phyloP scores from a whole-genome alignment of 2,329 filamentous ascomycete species.

The Thielaviopsis populi region DNA sequence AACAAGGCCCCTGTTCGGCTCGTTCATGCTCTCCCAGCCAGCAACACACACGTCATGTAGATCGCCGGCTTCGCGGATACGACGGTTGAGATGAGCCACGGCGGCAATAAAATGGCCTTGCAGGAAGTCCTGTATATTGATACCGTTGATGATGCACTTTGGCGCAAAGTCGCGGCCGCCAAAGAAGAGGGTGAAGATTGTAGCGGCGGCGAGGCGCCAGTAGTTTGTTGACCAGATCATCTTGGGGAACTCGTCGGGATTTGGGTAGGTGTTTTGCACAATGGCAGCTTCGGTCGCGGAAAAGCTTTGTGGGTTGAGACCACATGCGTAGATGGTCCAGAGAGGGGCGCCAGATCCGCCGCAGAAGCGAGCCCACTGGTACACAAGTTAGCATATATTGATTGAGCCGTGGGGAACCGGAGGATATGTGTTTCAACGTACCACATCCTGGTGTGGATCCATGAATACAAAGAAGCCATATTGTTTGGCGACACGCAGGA shows the following conservation, averaged over 20 bases:
- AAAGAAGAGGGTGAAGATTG: conserved; percentile 91
- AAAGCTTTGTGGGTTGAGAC: conserved; percentile 75
- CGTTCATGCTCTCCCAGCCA: conserved; percentile 93
- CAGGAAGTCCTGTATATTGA: conserved; percentile 93
- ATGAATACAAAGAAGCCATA: conserved; percentile 97
- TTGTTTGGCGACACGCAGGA: conserved; percentile 67
- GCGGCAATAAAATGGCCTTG: conserved; percentile 74
- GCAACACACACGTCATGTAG: conserved; percentile 76
- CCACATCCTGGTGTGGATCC: conserved; percentile 97
- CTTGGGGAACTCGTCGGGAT: conserved; percentile 78
- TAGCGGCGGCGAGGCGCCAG: conserved; percentile 67
- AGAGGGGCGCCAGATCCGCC: conserved; percentile 91
- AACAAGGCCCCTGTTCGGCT: conserved; percentile 78
- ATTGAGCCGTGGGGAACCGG: background rate
- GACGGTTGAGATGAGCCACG: conserved; percentile 62
- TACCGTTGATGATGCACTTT: conserved; percentile 84
- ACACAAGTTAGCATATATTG: conserved; percentile 20
- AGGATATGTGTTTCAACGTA: conserved; percentile 32
- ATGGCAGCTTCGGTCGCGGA: conserved; percentile 77
- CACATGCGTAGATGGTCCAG: conserved; percentile 94
- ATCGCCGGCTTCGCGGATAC: conserved; percentile 80
- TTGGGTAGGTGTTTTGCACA: conserved; percentile 84
- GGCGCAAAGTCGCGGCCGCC: conserved; percentile 82
- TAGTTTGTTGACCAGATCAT: conserved; percentile 99
- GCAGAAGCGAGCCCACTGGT: conserved; percentile 79